phyloP scores from a whole-genome alignment of 352 stramenopile genomes.

The Detonula confervacea region DNA sequence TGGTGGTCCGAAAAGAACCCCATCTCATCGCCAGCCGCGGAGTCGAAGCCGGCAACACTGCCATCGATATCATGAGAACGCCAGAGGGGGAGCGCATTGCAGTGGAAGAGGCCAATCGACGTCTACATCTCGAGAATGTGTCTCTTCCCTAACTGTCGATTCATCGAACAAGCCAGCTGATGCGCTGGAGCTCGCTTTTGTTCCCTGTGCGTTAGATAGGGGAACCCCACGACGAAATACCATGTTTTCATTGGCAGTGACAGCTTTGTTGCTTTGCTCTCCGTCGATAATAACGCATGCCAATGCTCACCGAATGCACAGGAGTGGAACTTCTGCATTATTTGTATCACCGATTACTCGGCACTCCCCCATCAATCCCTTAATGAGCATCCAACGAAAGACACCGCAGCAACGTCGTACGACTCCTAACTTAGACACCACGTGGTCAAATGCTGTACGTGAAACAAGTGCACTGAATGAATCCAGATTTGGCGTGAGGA shows the following conservation, averaged over 20 bases:
- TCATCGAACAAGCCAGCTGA: not conserved
- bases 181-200: not conserved
- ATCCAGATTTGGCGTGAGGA: conserved; percentile 66
- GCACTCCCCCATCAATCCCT: conserved; percentile 14
- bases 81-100: not conserved
- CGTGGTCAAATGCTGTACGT: conserved; percentile 46
- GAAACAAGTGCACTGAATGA: conserved; percentile 42
- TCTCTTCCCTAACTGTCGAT: not conserved
- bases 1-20: too few relatives aligned
- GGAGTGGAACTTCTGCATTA: not conserved
- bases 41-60: not conserved
- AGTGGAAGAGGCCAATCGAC: not conserved
- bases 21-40: not conserved
- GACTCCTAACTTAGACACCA: not conserved
- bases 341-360: conserved; percentile 19
- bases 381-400: conserved; percentile 22
- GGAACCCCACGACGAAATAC: not conserved
- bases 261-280: conserved; percentile 12
- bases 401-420: not conserved
- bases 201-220: not conserved
- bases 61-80: not conserved
- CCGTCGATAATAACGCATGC: conserved; percentile 2
- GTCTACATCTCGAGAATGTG: not conserved
- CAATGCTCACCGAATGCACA: not conserved
- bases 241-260: conserved; percentile 12